Evolutionary conservation across 176 grass and related monocot species (phyloP).

Genomic region (Lolium perenne): DNA sequence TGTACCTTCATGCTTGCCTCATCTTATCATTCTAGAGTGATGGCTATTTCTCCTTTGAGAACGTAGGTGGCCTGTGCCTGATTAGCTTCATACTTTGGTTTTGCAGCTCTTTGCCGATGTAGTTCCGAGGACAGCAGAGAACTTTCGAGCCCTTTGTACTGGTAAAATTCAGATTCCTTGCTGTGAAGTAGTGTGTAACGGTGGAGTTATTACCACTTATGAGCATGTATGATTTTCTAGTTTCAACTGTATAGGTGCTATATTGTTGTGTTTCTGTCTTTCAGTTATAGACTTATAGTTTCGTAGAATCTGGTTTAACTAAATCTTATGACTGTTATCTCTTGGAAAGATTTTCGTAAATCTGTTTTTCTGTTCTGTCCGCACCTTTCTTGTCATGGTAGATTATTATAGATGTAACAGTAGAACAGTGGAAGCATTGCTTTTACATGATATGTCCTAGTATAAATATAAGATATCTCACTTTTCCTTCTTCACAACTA

Average conservation of each 20-base stretch:
- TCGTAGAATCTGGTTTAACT: neutral
- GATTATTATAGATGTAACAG: neutral
- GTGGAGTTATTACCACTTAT: conserved; percentile 15
- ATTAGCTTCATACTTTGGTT: conserved; percentile 22
- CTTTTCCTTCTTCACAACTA: conserved; percentile 15
- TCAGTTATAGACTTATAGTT: neutral
- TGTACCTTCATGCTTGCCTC: neutral
- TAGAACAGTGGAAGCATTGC: neutral
- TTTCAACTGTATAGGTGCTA: conserved; percentile 13
- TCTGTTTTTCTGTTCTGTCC: conserved; percentile 2
- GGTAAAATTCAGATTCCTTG: conserved; percentile 54
- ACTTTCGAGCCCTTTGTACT: conserved; percentile 82
- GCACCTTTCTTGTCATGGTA: neutral
- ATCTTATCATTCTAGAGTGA: neutral
- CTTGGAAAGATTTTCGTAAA: conserved; percentile 2
- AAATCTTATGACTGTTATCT: conserved; percentile 11
- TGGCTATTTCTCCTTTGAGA: neutral
- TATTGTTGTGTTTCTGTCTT: neutral
- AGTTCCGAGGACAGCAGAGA: conserved; percentile 69
- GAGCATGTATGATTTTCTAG: neutral
- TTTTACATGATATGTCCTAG: conserved; percentile 1
- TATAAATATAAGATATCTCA: conserved; percentile 15
- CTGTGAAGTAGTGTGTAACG: neutral
- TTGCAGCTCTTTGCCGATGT: conserved; percentile 70
- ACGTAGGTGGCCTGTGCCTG: neutral